These are phyloP conservation scores for Ogataea neopini DNA, from an alignment of 805 yeast genomes.

Conservation along the genomic window DNA sequence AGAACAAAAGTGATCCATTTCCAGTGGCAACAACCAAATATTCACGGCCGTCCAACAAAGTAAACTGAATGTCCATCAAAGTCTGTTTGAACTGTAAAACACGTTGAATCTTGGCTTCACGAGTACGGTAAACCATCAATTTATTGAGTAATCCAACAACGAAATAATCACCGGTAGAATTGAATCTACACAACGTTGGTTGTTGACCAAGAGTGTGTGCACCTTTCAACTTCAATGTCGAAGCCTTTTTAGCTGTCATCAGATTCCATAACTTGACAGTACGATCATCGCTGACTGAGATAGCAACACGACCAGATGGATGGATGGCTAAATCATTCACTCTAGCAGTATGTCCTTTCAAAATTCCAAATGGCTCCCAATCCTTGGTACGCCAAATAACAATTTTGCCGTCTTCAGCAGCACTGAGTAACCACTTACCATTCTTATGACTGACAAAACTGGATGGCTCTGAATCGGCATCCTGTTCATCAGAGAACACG, in stretches of 20 bases:
- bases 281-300: conserved; percentile 83
- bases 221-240: conserved; percentile 70
- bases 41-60: conserved; percentile 47
- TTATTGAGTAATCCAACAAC: conserved; percentile 72
- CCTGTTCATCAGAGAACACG: conserved; percentile 61
- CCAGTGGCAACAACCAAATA: conserved; percentile 68
- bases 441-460: conserved; percentile 36
- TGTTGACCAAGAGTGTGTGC: conserved; percentile 63
- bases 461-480: conserved; percentile 24
- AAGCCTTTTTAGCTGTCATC: conserved; percentile 95
- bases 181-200: conserved; percentile 29
- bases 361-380: conserved; percentile 88
- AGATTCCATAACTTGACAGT: conserved; percentile 91
- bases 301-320: conserved; percentile 85
- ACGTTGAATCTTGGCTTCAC: conserved; percentile 56
- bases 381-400: conserved; percentile 94
- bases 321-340: conserved; percentile 87
- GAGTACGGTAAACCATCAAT: conserved; percentile 63
- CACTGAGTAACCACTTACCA: conserved; percentile 91
- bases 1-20: conserved; percentile 69
- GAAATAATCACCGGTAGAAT: conserved; percentile 68
- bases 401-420: conserved; percentile 87
- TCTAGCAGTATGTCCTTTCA: conserved; percentile 87
- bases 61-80: conserved; percentile 66
- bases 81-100: conserved; percentile 53